phyloP scores from a whole-genome alignment of 495 filamentous ascomycete species.

The Parachaetomium inaequale region DNA sequence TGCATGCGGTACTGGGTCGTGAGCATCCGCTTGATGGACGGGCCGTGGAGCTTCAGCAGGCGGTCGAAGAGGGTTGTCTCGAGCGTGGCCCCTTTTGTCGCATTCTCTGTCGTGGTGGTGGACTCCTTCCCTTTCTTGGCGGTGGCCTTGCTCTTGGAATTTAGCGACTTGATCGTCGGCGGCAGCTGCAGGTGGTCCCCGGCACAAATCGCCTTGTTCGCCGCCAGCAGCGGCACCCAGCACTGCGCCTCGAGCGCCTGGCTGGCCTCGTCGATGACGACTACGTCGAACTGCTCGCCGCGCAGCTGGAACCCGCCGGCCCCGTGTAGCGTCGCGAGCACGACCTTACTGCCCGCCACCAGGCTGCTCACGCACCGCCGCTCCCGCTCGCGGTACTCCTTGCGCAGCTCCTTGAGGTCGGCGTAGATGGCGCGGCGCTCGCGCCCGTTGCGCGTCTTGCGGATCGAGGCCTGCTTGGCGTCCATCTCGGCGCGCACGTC shows the following conservation, averaged over 20 bases:
- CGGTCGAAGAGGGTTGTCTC: constrained; percentile 91
- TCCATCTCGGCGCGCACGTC: constrained; percentile 94
- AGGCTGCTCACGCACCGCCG: constrained; percentile 71
- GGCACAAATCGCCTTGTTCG: constrained; percentile 82
- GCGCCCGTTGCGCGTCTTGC: constrained; percentile 75
- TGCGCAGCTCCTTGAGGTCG: constrained; percentile 77
- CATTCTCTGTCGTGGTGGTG: constrained; percentile 14
- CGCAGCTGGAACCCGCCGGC: constrained; percentile 81
- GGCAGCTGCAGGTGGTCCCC: constrained; percentile 94
- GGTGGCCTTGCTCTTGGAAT: constrained; percentile 46
- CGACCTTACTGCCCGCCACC: constrained; percentile 73
- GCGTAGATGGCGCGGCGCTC: constrained; percentile 80
- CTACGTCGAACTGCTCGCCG: constrained; percentile 82
- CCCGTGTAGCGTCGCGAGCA: constrained; percentile 89
- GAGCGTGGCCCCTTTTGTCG: constrained; percentile 55
- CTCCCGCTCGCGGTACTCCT: constrained; percentile 86
- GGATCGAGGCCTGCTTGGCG: constrained; percentile 79
- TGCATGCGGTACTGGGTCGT: constrained; percentile 99
- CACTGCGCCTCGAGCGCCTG: constrained; percentile 96
- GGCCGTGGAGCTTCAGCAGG: constrained; percentile 75
- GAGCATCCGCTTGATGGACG: constrained; percentile 83
- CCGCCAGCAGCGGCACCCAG: constrained; percentile 85
- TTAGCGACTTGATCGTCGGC: constrained; percentile 84
- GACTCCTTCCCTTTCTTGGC: constrained; percentile 27
- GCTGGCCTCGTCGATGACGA: constrained; percentile 92